phyloP scores from a whole-genome alignment of 257 asterid genomes.

The Solanum chiquidenum region DNA sequence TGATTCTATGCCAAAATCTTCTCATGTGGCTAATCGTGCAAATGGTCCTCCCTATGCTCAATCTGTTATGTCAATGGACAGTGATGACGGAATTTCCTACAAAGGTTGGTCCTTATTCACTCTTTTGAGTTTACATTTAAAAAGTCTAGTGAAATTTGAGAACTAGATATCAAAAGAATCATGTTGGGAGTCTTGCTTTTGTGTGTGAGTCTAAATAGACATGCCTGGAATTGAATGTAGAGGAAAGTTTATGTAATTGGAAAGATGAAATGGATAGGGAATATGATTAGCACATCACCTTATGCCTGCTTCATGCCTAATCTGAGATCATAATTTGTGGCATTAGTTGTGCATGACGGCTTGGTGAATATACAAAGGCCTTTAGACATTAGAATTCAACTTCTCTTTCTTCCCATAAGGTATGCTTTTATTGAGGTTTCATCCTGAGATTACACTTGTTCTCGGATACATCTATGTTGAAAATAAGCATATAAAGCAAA shows the following conservation, averaged over 20 bases:
- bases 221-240: not conserved
- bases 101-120: conserved; percentile 34
- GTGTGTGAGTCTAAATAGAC: not conserved
- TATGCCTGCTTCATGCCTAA: not conserved
- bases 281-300: not conserved
- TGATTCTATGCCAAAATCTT: conserved; percentile 58
- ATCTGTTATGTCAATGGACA: conserved; percentile 56
- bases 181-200: not conserved
- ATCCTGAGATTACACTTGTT: not conserved
- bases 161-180: not conserved
- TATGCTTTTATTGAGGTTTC: not conserved
- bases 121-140: not conserved
- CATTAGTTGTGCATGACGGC: not conserved
- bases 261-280: not conserved
- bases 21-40: conserved; percentile 55
- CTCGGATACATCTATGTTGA: not conserved
- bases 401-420: not conserved
- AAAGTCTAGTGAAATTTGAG: not conserved
- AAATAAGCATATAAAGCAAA: not conserved
- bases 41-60: conserved; percentile 74
- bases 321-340: not conserved
- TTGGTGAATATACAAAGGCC: not conserved
- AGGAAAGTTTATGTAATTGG: not conserved
- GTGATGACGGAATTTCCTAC: conserved; percentile 82
- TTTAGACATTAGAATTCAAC: not conserved